phyloP scores from a whole-genome alignment of 164 flowering plant genomes.

The Taxillus chinensis region DNA sequence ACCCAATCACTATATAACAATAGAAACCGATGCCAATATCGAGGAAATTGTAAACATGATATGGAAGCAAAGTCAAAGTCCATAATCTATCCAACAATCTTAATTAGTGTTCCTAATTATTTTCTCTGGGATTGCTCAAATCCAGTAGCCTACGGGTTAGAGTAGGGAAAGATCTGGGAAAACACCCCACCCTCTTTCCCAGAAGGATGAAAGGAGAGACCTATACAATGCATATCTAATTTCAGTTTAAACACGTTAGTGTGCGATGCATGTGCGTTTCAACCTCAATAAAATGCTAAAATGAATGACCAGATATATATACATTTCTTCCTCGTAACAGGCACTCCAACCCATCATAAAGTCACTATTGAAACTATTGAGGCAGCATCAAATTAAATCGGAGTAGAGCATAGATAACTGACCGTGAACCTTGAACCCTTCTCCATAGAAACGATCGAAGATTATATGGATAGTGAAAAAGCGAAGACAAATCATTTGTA shows the following conservation, averaged over 20 bases:
- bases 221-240: not conserved
- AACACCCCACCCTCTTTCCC: not conserved
- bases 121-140: not conserved
- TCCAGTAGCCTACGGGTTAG: not conserved
- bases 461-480: too few relatives aligned
- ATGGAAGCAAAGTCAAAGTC: not conserved
- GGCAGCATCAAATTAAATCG: too few relatives aligned
- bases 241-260: not conserved
- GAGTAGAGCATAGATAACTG: too few relatives aligned
- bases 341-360: too few relatives aligned
- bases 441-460: too few relatives aligned
- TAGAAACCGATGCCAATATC: not conserved
- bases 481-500: too few relatives aligned
- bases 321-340: too few relatives aligned
- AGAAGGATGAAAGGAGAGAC: not conserved
- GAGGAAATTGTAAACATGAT: not conserved
- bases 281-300: not conserved
- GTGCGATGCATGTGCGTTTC: slow-evolving; percentile 1
- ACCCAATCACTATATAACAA: not conserved
- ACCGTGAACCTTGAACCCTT: too few relatives aligned
- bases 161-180: not conserved
- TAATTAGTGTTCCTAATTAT: not conserved
- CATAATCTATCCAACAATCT: not conserved
- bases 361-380: too few relatives aligned
- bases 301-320: too few relatives aligned